phyloP scores from a whole-genome alignment of 2,329 filamentous ascomycete species.

The Exophiala sp. region DNA sequence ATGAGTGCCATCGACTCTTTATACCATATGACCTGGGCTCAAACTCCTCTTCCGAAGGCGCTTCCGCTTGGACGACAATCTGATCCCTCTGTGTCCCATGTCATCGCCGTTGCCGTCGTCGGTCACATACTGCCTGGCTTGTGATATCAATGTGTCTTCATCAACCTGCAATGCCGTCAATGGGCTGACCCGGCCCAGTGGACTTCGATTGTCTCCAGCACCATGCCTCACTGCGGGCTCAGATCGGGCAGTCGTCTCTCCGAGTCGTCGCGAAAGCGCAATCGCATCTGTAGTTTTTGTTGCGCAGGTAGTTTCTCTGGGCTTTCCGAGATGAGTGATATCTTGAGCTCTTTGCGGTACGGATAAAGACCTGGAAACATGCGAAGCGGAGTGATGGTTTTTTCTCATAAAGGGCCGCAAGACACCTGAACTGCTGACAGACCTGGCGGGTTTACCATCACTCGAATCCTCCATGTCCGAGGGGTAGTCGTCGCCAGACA shows the following conservation, averaged over 20 bases:
- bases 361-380: neutral
- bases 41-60: slow-evolving; percentile 12
- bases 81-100: neutral
- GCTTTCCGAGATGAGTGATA: neutral
- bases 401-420: neutral
- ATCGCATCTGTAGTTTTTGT: slow-evolving; percentile 1
- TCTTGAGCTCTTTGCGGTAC: neutral
- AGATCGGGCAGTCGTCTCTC: slow-evolving; percentile 4
- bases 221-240: neutral
- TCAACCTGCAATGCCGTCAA: slow-evolving; percentile 15
- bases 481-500: slow-evolving; percentile 12
- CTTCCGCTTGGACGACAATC: slow-evolving; percentile 2
- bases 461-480: neutral
- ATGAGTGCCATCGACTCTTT: neutral
- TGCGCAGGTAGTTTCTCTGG: neutral
- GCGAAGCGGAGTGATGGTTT: neutral
- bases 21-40: slow-evolving; percentile 14
- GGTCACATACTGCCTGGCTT: neutral
- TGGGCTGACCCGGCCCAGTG: slow-evolving; percentile 23
- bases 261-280: slow-evolving; percentile 5
- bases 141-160: slow-evolving; percentile 6
- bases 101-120: neutral
- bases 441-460: neutral
- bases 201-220: slow-evolving; percentile 13
- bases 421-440: neutral